These are phyloP conservation scores for Verticillium alfalfae DNA, from an alignment of 2,329 filamentous ascomycete species.

Conservation along the genomic window DNA sequence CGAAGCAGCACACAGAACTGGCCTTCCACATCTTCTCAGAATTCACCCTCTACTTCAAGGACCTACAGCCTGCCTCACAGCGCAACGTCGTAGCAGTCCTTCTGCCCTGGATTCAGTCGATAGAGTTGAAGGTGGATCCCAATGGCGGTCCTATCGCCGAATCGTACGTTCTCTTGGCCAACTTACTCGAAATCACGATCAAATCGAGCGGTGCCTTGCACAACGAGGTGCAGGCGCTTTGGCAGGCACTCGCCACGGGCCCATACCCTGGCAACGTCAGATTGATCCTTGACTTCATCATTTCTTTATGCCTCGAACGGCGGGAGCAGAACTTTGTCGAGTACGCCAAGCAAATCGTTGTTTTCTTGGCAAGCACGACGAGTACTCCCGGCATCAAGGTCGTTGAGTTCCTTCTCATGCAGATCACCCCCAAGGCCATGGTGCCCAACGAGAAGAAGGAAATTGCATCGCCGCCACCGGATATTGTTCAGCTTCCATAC, in stretches of 20 bases:
- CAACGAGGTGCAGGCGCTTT: slow-evolving; percentile 94
- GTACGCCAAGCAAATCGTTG: slow-evolving; percentile 96
- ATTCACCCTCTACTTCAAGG: slow-evolving; percentile 89
- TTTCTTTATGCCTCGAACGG: slow-evolving; percentile 84
- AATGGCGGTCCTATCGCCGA: slow-evolving; percentile 85
- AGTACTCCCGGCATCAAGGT: slow-evolving; percentile 78
- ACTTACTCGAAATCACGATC: slow-evolving; percentile 93
- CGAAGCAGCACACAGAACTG: slow-evolving; percentile 80
- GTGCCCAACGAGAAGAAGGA: slow-evolving; percentile 80
- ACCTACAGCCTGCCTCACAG: slow-evolving; percentile 74
- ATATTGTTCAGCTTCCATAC: slow-evolving; percentile 74
- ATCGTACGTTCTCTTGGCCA: slow-evolving; percentile 92
- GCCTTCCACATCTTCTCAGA: slow-evolving; percentile 95
- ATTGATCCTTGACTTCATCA: slow-evolving; percentile 92
- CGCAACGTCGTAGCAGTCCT: slow-evolving; percentile 92
- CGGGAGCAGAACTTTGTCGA: slow-evolving; percentile 98
- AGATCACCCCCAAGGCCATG: slow-evolving; percentile 95
- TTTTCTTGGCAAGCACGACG: slow-evolving; percentile 81
- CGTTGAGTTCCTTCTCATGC: slow-evolving; percentile 85
- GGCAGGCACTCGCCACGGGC: slow-evolving; percentile 92
- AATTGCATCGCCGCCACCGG: slow-evolving; percentile 62
- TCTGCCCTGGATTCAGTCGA: slow-evolving; percentile 91
- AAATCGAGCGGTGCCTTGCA: slow-evolving; percentile 82
- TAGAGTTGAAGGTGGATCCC: slow-evolving; percentile 87
- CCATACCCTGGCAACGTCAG: slow-evolving; percentile 92